phyloP scores from a whole-genome alignment of 352 stramenopile species.

The Synura sp. region DNA sequence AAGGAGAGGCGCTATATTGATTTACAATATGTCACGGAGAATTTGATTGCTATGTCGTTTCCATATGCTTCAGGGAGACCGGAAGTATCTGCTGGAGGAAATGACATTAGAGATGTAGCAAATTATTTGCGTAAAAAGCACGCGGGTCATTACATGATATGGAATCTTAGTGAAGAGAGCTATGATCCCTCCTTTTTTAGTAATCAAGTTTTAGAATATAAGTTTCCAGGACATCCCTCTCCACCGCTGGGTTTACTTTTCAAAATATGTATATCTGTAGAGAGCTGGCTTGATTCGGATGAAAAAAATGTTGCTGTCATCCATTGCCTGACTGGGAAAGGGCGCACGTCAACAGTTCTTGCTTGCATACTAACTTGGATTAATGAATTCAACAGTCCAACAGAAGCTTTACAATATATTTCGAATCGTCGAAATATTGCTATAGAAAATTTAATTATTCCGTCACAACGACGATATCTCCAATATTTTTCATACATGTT shows the following conservation, averaged over 20 bases:
- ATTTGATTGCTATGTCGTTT: conserved; percentile 80
- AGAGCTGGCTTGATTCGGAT: conserved; percentile 93
- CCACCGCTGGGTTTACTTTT: conserved; percentile 92
- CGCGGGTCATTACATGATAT: conserved; percentile 93
- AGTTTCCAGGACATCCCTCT: conserved; percentile 91
- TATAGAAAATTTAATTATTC: conserved; percentile 91
- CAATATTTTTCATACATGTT: conserved; percentile 96
- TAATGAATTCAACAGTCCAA: conserved; percentile 76
- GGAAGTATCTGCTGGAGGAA: conserved; percentile 56
- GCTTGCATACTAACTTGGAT: conserved; percentile 94
- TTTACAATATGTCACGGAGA: conserved; percentile 77
- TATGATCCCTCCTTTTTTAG: conserved; percentile 92
- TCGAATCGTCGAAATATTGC: conserved; percentile 69
- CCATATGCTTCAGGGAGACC: conserved; percentile 56
- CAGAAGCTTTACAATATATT: conserved; percentile 87
- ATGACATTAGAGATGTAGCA: conserved; percentile 78
- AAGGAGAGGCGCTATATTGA: too few species aligned
- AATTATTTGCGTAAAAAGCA: conserved; percentile 90
- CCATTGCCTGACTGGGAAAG: conserved; percentile 93
- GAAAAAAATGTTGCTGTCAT: conserved; percentile 89
- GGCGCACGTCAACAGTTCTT: conserved; percentile 84
- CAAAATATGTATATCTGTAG: conserved; percentile 93
- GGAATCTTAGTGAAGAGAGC: conserved; percentile 93
- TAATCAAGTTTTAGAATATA: conserved; percentile 82
- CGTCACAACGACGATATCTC: conserved; percentile 91